A percentile compares a stretch with the other conserved stretches of the same genome.
phyloP scores from a whole-genome alignment of 768 basidiomycete species.

The Pisolithus marmoratus region DNA sequence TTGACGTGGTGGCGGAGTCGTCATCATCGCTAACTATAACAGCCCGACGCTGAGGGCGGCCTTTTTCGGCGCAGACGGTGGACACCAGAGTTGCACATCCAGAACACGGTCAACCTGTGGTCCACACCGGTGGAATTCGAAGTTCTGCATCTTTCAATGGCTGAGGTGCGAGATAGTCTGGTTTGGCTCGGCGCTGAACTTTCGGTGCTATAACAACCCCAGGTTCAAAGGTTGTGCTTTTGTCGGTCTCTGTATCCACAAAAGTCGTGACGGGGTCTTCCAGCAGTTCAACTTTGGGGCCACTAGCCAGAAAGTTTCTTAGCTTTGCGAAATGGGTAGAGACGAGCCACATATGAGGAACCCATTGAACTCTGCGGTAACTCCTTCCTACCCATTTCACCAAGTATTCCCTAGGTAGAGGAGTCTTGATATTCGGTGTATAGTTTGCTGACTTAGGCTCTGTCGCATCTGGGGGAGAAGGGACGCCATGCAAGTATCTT shows the following conservation, averaged over 20 bases:
- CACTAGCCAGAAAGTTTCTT: constrained; percentile 68
- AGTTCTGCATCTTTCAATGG: constrained; percentile 65
- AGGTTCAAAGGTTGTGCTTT: constrained; percentile 34
- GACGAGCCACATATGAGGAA: constrained; percentile 87
- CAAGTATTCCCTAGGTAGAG: constrained; percentile 85
- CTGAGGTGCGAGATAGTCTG: constrained; percentile 22
- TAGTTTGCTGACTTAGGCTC: constrained; percentile 41
- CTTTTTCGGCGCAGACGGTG: constrained; percentile 23
- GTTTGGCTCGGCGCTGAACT: constrained; percentile 13
- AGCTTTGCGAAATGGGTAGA: constrained; percentile 61
- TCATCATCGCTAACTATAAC: constrained; percentile 15
- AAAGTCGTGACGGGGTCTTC: constrained; percentile 35
- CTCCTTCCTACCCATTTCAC: constrained; percentile 84
- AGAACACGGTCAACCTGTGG: constrained; percentile 89
- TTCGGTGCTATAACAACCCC: constrained; percentile 20
- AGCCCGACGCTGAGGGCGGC: constrained; percentile 11
- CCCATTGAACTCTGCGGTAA: constrained; percentile 80
- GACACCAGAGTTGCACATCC: constrained; percentile 66
- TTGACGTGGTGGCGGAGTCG: constrained; percentile 20
- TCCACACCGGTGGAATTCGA: constrained; percentile 76
- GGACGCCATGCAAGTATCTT: constrained; percentile 92
- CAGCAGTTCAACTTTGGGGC: constrained; percentile 64
- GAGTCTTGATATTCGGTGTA: constrained; percentile 46
- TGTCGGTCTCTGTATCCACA: constrained; percentile 23
- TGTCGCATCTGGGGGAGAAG: constrained; percentile 56